A percentile compares a stretch with the other conserved stretches of the same genome.
phyloP scores from a whole-genome alignment of 73 alveolate species.

The Paramecium pentaurelia region DNA sequence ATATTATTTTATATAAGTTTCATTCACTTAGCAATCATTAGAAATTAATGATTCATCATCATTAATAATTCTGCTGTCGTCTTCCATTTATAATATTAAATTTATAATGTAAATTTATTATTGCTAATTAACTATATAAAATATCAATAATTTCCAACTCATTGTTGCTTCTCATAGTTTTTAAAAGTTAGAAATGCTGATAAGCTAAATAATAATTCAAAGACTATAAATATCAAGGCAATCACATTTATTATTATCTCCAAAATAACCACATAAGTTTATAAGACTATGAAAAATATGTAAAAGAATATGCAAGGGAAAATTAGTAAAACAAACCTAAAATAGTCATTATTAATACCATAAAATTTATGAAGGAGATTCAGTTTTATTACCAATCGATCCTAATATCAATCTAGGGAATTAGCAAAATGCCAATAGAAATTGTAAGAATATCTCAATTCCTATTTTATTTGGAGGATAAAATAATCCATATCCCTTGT shows the following conservation, averaged over 20 bases:
- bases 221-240: neutral
- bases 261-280: neutral
- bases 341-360: neutral
- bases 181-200: neutral
- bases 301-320: neutral
- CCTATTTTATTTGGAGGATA: constrained; percentile 39
- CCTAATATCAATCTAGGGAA: constrained; percentile 50
- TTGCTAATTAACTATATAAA: neutral
- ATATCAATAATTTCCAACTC: neutral
- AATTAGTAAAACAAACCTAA: neutral
- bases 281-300: neutral
- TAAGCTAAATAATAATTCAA: neutral
- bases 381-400: constrained; percentile 59
- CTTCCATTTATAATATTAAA: neutral
- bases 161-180: neutral
- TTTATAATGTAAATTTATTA: neutral
- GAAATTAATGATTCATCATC: neutral
- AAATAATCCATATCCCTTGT: constrained; percentile 54
- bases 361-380: constrained; percentile 22
- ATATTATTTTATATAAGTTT: neutral
- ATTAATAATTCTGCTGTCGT: neutral
- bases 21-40: neutral
- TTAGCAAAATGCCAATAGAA: constrained; percentile 38
- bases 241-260: neutral
- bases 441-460: constrained; percentile 15